Base-by-base conservation (phyloP, 1,139 yeast species). In the Insectozyma bohioensis region DNA sequence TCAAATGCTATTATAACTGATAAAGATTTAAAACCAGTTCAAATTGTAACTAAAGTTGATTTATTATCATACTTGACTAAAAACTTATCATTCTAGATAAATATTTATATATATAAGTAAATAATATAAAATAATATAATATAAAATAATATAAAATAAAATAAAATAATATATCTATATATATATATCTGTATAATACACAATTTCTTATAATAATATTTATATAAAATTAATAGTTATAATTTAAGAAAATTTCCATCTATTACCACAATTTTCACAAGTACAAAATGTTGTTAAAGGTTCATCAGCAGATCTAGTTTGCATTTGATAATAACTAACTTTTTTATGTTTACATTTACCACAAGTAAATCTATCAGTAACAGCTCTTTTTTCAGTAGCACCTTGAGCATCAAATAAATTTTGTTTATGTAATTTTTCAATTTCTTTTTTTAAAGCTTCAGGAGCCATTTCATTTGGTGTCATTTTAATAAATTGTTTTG, bases 271-370 rank as follows among this genome's bases (percentile, higher is more conserved):
- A 48, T 81, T 85, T 54, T 90, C 97, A 67, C 97, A 92, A 2
- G 97, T 90, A 67, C 97, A 92, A 57, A 92, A 92, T 2, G 98
- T 92, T 6, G 98, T 92, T 54, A 92, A 75, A 40, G 98, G 98
- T 62, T 92, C 98, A 77, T 92, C 98, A 16, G 98, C 98, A 38
- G 95, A 85, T 61, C 98, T 74, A 24, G 98, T 92, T 69, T 92
- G 98, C 85, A 92, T 77, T 66, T 92, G 98, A 62, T 88, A 92
- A 59, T 92, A 92, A 49, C 95, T 85, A 23, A 92, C 98, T 67
- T 86, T 87, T 71, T 90, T 87, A 57, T 88, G 92, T 63, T 90
- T 92, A 75, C 98, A 92, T 61, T 92, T 92, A 39, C 97, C 97
- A 65, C 98, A 92, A 3, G 95, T 85, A 58, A 92, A 92, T 58